A percentile compares a stretch with the other conserved stretches of the same genome.
Conservation (phyloP, 352 stramenopile genomes). For the Phytophthora gonapodyides region DNA sequence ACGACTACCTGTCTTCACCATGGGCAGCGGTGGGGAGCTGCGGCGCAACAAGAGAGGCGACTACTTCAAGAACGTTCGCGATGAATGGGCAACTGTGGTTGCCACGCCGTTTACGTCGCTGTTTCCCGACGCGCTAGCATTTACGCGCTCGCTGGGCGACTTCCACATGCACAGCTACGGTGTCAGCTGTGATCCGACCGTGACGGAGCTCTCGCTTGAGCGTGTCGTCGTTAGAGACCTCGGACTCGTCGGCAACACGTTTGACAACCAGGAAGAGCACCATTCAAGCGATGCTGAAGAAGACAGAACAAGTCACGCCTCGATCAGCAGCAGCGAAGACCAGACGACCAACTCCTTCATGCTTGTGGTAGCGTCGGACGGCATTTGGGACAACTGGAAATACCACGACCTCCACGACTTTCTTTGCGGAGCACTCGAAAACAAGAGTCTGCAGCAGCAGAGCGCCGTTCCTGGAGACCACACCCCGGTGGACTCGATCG, state of each 20-base stretch:
- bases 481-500: slow-evolving; percentile 36
- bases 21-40: slow-evolving; percentile 41
- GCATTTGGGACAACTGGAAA: slow-evolving; percentile 91
- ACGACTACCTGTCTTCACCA: slow-evolving; percentile 47
- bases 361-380: slow-evolving; percentile 80
- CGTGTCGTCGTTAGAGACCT: slow-evolving; percentile 30
- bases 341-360: slow-evolving; percentile 34
- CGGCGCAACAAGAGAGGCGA: slow-evolving; percentile 47
- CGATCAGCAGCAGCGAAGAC: slow-evolving; percentile 10
- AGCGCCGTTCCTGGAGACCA: slow-evolving; percentile 5
- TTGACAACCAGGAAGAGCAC: slow-evolving; percentile 30
- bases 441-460: slow-evolving; percentile 12
- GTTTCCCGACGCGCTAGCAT: slow-evolving; percentile 85
- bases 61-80: slow-evolving; percentile 92
- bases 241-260: neutral
- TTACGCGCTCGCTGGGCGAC: slow-evolving; percentile 88
- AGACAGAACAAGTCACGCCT: slow-evolving; percentile 15
- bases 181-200: slow-evolving; percentile 65
- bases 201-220: slow-evolving; percentile 59
- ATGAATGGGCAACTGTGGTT: slow-evolving; percentile 91
- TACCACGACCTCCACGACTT: slow-evolving; percentile 74
- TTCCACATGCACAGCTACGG: slow-evolving; percentile 90
- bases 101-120: slow-evolving; percentile 62
- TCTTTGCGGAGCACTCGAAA: slow-evolving; percentile 26
- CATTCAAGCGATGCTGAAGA: neutral